These are phyloP conservation scores for Suhomyces wounanorum DNA, from an alignment of 1,139 yeast genomes.

Conservation along the genomic window DNA sequence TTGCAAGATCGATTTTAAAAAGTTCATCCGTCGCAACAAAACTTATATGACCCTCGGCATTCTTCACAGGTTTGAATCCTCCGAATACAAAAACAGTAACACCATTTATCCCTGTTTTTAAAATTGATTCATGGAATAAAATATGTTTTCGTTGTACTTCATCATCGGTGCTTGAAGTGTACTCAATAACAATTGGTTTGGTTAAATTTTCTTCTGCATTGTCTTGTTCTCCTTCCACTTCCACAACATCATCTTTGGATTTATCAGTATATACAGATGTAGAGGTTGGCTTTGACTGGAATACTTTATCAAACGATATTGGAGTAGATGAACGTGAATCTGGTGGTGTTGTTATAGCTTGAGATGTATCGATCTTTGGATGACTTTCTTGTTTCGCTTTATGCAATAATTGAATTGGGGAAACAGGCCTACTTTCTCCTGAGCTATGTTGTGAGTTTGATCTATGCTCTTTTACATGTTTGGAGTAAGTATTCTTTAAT, in stretches of 20 bases:
- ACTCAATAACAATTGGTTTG: background rate
- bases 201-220: background rate
- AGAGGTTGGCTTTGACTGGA: background rate
- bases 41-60: constrained; percentile 19
- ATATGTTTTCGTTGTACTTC: constrained; percentile 8
- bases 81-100: constrained; percentile 44
- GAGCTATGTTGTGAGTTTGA: constrained; percentile 27
- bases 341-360: constrained; percentile 2
- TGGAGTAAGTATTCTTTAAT: constrained; percentile 34
- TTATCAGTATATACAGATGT: background rate
- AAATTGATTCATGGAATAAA: constrained; percentile 16
- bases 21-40: constrained; percentile 41
- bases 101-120: constrained; percentile 22
- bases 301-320: constrained; percentile 3
- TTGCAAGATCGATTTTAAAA: constrained; percentile 37
- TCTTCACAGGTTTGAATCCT: constrained; percentile 32
- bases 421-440: constrained; percentile 25
- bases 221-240: background rate
- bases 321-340: constrained; percentile 8
- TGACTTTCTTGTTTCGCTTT: constrained; percentile 7
- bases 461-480: constrained; percentile 36
- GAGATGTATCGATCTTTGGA: background rate
- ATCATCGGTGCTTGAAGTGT: background rate
- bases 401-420: constrained; percentile 21
- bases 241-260: background rate